Evolutionary conservation across 192 early-diverging fungal species (phyloP), one percentile per base, ranked within the genome.

Genomic region (Coemansia sp.): DNA sequence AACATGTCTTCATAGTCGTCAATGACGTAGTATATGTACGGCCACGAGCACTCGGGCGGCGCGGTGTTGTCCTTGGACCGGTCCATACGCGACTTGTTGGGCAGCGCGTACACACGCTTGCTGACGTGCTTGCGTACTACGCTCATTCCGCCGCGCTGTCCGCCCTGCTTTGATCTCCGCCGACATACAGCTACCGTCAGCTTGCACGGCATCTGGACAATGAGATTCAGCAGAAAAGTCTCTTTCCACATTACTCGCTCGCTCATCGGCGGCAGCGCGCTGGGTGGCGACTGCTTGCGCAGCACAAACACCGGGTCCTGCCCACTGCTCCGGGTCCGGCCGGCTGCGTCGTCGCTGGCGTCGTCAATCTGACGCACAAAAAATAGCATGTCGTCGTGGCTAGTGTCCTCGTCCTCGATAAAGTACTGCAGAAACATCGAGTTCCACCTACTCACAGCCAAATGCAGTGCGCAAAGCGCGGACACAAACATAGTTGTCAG

Each of bases 1-100:
- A 93, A 92, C 74, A 87, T 85, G 57, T 91, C 92, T 66, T 96
- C 92, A 76, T 88, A 96, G 83, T 96, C 92, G 75, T 94, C 92
- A 56, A 94, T 88, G 32, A 92, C 90, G 79, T 94, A 96, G 79
- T 96, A 94, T 35, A 96, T 92, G 65, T 90, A 72, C 6, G 94
- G 94, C 72, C 90, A 94, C 14, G 92, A 94, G 69, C 88, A 91
- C 69, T 96, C 94, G 80, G 92, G 92, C 53, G 91, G 88, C 11
- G 88, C 85, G 57, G 92, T 90, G 65, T 92, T 94, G 62, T 82
- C 79, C 61, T 76, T 76, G 60, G 79, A 74, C 69, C 90, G 83
- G 78, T 94, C 93, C 88, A 96, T 92, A 54, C 90, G 87, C 32
- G 92, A 92, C 77, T 93, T 94, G 85, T 89, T 93, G 23, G 93